phyloP scores from a whole-genome alignment of 257 asterid species.

The Solanum bulbocastanum region DNA sequence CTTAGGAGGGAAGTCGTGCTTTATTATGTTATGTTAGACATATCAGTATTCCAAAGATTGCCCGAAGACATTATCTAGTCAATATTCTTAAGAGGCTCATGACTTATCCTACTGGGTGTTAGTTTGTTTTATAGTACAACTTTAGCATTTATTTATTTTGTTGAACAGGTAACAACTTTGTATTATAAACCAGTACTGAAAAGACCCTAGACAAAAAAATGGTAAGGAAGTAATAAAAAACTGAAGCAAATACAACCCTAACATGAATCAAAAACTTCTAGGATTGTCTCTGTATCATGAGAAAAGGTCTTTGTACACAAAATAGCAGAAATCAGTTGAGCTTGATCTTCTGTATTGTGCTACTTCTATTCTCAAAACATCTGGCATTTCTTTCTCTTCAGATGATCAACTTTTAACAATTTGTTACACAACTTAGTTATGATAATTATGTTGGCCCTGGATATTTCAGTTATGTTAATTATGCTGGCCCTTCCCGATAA shows the following conservation, averaged over 20 bases:
- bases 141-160: not conserved
- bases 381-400: not conserved
- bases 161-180: not conserved
- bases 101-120: not conserved
- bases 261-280: not conserved
- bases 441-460: not conserved
- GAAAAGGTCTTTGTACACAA: not conserved
- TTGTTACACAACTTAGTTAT: not conserved
- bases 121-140: not conserved
- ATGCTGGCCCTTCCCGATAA: not conserved
- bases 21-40: not conserved
- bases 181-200: not conserved
- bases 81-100: not conserved
- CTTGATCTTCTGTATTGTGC: not conserved
- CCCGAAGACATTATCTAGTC: not conserved
- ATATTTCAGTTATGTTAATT: not conserved
- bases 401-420: not conserved
- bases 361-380: not conserved
- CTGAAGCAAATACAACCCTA: not conserved
- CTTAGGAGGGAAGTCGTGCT: not conserved
- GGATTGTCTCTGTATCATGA: not conserved
- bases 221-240: not conserved
- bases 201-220: not conserved
- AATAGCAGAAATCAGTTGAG: not conserved
- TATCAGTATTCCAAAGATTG: not conserved